A percentile compares a stretch with the other conserved stretches of the same genome.
Evolutionary conservation across 257 asterid species (phyloP).

Genomic region (Apocynum venetum): DNA sequence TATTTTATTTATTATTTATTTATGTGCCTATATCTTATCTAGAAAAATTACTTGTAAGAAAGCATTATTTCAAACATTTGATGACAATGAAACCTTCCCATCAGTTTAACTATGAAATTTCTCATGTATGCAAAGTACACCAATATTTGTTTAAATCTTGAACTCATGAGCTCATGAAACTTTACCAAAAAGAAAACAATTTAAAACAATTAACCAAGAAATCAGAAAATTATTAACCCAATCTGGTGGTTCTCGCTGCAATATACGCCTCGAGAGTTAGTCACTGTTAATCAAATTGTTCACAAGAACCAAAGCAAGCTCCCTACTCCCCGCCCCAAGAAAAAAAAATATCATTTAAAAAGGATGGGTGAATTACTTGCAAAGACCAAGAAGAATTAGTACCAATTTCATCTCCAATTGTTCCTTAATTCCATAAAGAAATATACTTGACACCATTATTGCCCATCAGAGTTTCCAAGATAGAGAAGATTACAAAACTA

Average conservation of each 20-base stretch:
- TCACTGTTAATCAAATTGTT: neutral
- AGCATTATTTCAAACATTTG: neutral
- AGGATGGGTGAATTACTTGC: neutral
- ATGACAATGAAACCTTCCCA: neutral
- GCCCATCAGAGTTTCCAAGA: neutral
- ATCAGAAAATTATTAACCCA: neutral
- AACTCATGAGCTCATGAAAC: neutral
- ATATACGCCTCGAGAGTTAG: neutral
- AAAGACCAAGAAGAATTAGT: too few relatives aligned
- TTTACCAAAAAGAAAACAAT: neutral
- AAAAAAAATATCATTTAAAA: neutral
- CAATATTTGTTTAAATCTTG: neutral
- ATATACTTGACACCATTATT: neutral
- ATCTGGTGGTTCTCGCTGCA: neutral
- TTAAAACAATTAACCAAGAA: neutral
- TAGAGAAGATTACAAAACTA: neutral
- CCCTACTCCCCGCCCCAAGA: too few relatives aligned
- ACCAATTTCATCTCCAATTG: neutral
- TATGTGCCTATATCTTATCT: neutral
- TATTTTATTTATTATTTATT: neutral
- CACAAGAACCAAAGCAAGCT: neutral
- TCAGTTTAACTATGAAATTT: neutral
- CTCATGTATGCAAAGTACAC: neutral
- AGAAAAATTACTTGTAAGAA: neutral
- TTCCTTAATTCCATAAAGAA: neutral